Conservation (phyloP, 2,329 filamentous ascomycete genomes). For the Colletotrichum tropicale region DNA sequence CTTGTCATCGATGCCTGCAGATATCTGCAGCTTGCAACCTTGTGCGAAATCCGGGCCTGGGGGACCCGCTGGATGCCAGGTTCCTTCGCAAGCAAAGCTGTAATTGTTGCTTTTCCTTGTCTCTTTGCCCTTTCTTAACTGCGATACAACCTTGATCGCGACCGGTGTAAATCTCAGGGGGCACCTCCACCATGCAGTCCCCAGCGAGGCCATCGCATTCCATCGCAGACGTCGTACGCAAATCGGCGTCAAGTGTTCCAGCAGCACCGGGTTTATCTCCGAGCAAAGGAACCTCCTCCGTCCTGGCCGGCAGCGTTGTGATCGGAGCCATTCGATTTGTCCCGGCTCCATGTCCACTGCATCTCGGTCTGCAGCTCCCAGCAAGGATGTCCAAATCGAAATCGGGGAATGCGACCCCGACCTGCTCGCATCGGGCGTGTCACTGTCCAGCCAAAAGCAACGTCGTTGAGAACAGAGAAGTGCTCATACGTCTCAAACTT, state of each 20-base stretch:
- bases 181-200: background rate
- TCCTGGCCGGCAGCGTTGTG: background rate
- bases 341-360: background rate
- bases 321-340: background rate
- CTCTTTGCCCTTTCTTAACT: conserved; percentile 4
- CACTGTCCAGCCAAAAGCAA: background rate
- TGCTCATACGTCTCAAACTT: background rate
- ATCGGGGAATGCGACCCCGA: background rate
- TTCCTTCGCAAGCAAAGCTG: background rate
- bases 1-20: background rate
- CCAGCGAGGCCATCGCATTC: background rate
- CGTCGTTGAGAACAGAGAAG: background rate
- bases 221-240: background rate
- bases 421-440: background rate
- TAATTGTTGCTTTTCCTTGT: conserved; percentile 10
- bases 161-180: background rate
- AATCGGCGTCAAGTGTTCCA: background rate
- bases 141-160: conserved; percentile 4
- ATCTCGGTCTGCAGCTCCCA: background rate
- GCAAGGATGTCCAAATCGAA: background rate
- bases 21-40: background rate
- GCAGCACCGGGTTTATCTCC: background rate
- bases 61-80: background rate
- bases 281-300: background rate
- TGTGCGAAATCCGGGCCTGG: background rate